Base-by-base conservation (phyloP, 2,329 filamentous ascomycete genomes). In the Pseudocercospora musae region DNA sequence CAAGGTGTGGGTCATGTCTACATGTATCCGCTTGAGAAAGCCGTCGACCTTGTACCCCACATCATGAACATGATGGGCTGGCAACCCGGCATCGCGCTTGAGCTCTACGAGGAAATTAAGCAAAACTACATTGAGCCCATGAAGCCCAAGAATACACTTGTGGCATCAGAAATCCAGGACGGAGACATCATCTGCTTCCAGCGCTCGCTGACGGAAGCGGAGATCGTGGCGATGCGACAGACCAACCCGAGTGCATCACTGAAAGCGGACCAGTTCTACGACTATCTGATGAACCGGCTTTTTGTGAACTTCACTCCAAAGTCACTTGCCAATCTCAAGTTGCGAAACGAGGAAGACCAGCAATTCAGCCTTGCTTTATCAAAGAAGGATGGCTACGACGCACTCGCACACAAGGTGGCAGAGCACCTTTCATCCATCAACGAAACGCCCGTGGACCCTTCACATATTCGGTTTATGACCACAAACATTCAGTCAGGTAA, bases 181-280 rank as follows among this genome's bases (percentile, higher is more conserved):
- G 95, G 95, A 54, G 95, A 99, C 73, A 96, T 99, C 69, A 87
- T 99, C 60, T 96, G 93, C 73, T 97, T 98, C 78, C 95, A 99
- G 75, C 85, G 86, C 63, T 80, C 84, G 25, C 78, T 85, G 37
- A 76, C 76, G 25, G 82, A 84, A 20, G 59, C 63, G 2, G 72
- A 75, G 54, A 60, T 61, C 1, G 59, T 52, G 9, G 68, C 70
- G 15, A 60, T 74, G 18, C 60, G 64, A 40, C 68, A 73, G 53
- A 71, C 59, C 13, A 71, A 70, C 23, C 72, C 72, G 1, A 67
- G 69, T 4, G 71, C 70, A 3, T 69, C 66, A 46, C 58, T 74
- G 2, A 69, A 61, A 25, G 72, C 73, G 7, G 67, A 68, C 18
- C 59, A 63, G 55, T 98, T 92, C 77, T 99, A 99, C 75, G 95